A percentile compares a stretch with the other conserved stretches of the same genome.
These are phyloP conservation scores for Lepiota brunneoincarnata DNA, from an alignment of 768 basidiomycete genomes.

Conservation along the genomic window DNA sequence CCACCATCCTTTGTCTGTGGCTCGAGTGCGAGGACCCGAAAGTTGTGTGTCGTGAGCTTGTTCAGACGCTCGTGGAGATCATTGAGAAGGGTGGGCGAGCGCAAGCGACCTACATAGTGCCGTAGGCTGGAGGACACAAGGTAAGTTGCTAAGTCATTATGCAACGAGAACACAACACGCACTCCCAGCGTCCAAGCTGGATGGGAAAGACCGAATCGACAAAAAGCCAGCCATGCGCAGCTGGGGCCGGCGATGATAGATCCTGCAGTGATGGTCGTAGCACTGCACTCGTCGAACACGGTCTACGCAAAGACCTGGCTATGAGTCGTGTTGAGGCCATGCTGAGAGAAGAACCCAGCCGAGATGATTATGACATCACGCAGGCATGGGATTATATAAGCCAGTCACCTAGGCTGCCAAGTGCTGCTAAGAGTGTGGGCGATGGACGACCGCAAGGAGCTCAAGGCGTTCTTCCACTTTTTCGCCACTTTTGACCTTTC, in stretches of 20 bases:
- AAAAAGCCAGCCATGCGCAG: conserved; percentile 56
- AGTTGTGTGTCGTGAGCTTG: conserved; percentile 50
- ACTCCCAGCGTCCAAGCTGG: conserved; percentile 73
- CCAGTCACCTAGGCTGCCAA: not conserved
- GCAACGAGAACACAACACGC: conserved; percentile 25
- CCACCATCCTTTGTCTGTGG: conserved; percentile 81
- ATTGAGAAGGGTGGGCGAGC: conserved; percentile 55
- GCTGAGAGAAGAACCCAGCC: not conserved
- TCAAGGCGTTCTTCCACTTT: conserved; percentile 81
- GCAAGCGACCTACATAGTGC: conserved; percentile 58
- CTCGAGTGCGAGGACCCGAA: conserved; percentile 61
- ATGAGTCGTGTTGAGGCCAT: conserved; percentile 1
- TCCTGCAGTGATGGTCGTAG: not conserved
- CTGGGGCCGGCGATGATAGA: not conserved
- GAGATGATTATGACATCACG: not conserved
- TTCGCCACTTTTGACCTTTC: conserved; percentile 71
- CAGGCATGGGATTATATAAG: not conserved
- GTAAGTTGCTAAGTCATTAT: conserved; percentile 7
- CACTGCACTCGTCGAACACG: not conserved
- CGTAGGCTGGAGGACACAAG: conserved; percentile 53
- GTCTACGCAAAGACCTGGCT: not conserved
- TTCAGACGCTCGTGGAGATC: conserved; percentile 47
- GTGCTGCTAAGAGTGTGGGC: not conserved
- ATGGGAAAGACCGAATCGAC: conserved; percentile 80
- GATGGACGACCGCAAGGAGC: conserved; percentile 36